phyloP scores from a whole-genome alignment of 495 filamentous ascomycete species.

The Hypoxylon rickii region DNA sequence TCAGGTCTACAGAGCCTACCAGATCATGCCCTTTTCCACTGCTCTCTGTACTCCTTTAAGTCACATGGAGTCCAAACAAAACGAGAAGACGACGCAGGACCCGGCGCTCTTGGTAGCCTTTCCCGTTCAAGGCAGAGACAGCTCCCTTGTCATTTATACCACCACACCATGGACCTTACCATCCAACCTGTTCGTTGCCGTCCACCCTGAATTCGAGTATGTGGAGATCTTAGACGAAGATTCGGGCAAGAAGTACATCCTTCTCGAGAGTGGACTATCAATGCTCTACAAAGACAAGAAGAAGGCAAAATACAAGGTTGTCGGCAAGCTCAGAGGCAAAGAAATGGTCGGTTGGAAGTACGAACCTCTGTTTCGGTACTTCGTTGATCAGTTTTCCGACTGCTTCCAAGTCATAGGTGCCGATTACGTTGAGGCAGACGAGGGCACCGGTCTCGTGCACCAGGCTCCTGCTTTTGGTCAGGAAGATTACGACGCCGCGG shows the following conservation, averaged over 20 bases:
- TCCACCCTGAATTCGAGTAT: slow-evolving; percentile 90
- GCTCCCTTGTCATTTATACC: slow-evolving; percentile 51
- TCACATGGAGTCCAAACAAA: slow-evolving; percentile 86
- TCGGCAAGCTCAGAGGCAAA: slow-evolving; percentile 80
- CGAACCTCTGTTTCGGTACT: slow-evolving; percentile 89
- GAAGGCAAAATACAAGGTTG: slow-evolving; percentile 92
- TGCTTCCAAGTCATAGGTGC: slow-evolving; percentile 88
- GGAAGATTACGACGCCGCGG: slow-evolving; percentile 89
- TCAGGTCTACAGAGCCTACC: slow-evolving; percentile 78
- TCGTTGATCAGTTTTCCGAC: slow-evolving; percentile 92
- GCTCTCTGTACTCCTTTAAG: slow-evolving; percentile 81
- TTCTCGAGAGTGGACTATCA: slow-evolving; percentile 80
- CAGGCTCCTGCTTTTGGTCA: slow-evolving; percentile 95
- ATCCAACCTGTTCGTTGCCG: slow-evolving; percentile 79
- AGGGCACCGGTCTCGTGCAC: slow-evolving; percentile 94
- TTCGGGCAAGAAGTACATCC: slow-evolving; percentile 82
- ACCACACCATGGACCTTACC: slow-evolving; percentile 97
- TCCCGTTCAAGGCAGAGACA: slow-evolving; percentile 26
- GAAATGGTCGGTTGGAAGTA: slow-evolving; percentile 94
- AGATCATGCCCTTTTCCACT: slow-evolving; percentile 88
- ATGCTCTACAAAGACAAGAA: slow-evolving; percentile 96
- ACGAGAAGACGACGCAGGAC: slow-evolving; percentile 45
- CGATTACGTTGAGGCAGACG: slow-evolving; percentile 87
- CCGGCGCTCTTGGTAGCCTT: slow-evolving; percentile 32
- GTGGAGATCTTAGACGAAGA: slow-evolving; percentile 85